A percentile compares a stretch with the other conserved stretches of the same genome.
Conservation (phyloP, 768 basidiomycete genomes). For the Lactarius psammicola region DNA sequence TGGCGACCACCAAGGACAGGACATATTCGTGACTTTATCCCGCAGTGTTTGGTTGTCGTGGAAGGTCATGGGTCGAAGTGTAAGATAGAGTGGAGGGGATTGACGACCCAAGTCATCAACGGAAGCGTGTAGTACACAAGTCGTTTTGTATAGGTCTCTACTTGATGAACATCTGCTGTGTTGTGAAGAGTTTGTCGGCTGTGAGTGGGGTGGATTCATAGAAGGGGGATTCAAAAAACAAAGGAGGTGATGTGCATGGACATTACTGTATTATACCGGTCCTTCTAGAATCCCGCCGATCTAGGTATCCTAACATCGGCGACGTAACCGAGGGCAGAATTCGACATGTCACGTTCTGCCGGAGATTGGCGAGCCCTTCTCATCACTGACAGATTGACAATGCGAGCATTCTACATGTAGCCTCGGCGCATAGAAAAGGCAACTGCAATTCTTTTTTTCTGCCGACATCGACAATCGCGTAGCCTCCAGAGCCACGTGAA, state of each 20-base stretch:
- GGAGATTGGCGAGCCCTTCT: background rate
- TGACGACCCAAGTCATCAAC: background rate
- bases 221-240: no score
- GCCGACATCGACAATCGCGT: background rate
- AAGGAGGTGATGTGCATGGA: no score
- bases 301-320: no score
- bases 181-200: background rate
- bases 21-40: background rate
- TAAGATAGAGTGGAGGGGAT: background rate
- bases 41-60: background rate
- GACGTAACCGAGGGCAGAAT: background rate
- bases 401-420: no score
- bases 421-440: background rate
- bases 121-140: background rate
- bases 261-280: no score
- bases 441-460: background rate
- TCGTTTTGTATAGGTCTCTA: background rate
- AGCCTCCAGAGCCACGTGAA: background rate
- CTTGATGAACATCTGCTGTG: background rate
- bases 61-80: background rate
- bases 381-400: no score
- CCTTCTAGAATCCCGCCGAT: no score
- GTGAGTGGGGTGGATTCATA: background rate
- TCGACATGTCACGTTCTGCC: no score
- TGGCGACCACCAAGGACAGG: background rate